Evolutionary conservation across 1,284 basidiomycete species (phyloP).

Genomic region (Volvariella surrecta): DNA sequence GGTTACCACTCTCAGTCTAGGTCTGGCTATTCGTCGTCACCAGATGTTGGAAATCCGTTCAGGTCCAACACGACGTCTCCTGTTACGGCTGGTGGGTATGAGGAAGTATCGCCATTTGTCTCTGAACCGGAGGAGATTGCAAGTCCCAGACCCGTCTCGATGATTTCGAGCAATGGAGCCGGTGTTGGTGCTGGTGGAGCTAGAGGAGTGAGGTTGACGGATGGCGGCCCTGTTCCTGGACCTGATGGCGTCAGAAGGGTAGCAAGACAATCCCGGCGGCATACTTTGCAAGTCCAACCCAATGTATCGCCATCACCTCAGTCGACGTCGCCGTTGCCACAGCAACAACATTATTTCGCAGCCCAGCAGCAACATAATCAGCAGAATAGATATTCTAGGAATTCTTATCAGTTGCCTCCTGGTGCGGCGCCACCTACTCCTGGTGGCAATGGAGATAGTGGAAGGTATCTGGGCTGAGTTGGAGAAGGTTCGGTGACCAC

Average conservation of each 20-base stretch:
- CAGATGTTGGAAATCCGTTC: slow-evolving; percentile 24
- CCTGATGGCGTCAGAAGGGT: slow-evolving; percentile 70
- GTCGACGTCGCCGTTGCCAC: too few species aligned
- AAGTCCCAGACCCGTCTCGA: slow-evolving; percentile 10
- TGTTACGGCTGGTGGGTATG: slow-evolving; percentile 17
- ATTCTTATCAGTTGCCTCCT: slow-evolving; percentile 51
- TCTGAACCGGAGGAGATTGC: slow-evolving; percentile 8
- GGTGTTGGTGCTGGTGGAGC: slow-evolving; percentile 15
- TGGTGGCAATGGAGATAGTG: slow-evolving; percentile 19
- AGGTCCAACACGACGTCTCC: slow-evolving; percentile 27
- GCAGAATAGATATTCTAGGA: slow-evolving; percentile 66
- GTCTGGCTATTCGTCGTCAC: slow-evolving; percentile 11
- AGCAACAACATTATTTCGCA: too few species aligned
- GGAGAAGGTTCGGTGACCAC: too few species aligned
- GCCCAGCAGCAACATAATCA: slow-evolving; percentile 24
- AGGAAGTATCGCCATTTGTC: slow-evolving; percentile 19
- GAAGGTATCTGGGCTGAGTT: neutral
- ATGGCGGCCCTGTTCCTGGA: slow-evolving; percentile 72
- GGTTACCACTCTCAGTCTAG: slow-evolving; percentile 20
- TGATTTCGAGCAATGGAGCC: slow-evolving; percentile 10
- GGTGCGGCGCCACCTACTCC: slow-evolving; percentile 65
- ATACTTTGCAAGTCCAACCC: neutral
- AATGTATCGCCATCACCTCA: too few species aligned
- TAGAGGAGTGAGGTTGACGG: slow-evolving; percentile 62
- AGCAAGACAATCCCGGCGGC: slow-evolving; percentile 17